Conservation (phyloP, 2,329 filamentous ascomycete genomes). For the Fusarium scirpi region DNA sequence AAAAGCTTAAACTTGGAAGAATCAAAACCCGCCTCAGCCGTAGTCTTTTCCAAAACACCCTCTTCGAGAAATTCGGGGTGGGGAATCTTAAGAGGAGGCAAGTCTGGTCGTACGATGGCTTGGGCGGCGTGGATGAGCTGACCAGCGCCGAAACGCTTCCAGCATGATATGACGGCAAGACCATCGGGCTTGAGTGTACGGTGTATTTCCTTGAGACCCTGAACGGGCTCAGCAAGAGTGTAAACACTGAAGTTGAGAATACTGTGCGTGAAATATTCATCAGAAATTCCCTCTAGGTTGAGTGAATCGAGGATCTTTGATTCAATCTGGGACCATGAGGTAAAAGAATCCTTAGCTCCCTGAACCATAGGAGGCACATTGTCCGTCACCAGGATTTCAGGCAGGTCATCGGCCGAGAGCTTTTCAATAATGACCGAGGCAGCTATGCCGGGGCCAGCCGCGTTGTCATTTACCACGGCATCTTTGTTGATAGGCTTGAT, state of each 20-base stretch:
- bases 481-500: slow-evolving; percentile 35
- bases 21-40: slow-evolving; percentile 43
- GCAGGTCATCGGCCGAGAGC: not conserved
- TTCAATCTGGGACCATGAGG: slow-evolving; percentile 8
- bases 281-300: slow-evolving; percentile 33
- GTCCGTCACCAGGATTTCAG: slow-evolving; percentile 35
- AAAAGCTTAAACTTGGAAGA: slow-evolving; percentile 19
- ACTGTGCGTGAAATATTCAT: slow-evolving; percentile 42
- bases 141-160: slow-evolving; percentile 44
- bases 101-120: slow-evolving; percentile 44
- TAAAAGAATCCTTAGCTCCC: slow-evolving; percentile 30
- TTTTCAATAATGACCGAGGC: slow-evolving; percentile 43
- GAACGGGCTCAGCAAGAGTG: slow-evolving; percentile 41
- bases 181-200: slow-evolving; percentile 49
- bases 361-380: slow-evolving; percentile 37
- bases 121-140: slow-evolving; percentile 48
- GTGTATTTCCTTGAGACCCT: slow-evolving; percentile 46
- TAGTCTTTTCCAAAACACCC: slow-evolving; percentile 38
- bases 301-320: slow-evolving; percentile 37
- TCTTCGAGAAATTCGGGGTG: slow-evolving; percentile 44
- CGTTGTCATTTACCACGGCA: slow-evolving; percentile 50
- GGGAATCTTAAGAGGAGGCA: slow-evolving; percentile 43
- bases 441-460: slow-evolving; percentile 50
- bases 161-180: slow-evolving; percentile 43
- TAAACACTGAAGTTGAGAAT: slow-evolving; percentile 51